Percentiles rank a stretch among this genome's conserved stretches.
phyloP scores from a whole-genome alignment of 2,329 filamentous ascomycete genomes.

The Didymella glomerata region DNA sequence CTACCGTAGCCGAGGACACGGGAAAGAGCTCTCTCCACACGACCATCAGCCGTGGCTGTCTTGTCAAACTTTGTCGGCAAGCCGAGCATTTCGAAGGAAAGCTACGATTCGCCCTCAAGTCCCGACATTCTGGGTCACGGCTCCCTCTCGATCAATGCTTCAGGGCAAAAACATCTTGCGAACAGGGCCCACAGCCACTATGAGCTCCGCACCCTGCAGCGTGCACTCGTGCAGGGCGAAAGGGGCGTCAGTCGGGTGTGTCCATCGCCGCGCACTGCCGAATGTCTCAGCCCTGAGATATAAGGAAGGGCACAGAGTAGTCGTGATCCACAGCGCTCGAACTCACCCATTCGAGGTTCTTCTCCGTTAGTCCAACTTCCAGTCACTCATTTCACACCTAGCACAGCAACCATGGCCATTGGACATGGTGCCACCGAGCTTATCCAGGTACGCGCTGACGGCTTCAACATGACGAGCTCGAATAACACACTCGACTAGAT shows the following conservation, averaged over 20 bases:
- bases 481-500: background rate
- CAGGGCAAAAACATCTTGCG: background rate
- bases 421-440: slow-evolving; percentile 7
- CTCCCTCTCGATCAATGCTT: background rate
- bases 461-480: background rate
- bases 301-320: background rate
- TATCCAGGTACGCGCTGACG: slow-evolving; percentile 1
- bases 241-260: background rate
- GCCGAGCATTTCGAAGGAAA: background rate
- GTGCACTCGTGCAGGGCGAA: background rate
- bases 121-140: background rate
- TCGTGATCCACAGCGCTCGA: background rate
- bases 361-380: background rate
- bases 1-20: background rate
- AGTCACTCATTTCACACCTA: background rate
- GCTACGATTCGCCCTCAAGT: background rate
- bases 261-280: background rate
- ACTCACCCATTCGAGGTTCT: background rate
- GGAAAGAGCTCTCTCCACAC: background rate
- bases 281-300: background rate
- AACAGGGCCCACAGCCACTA: background rate
- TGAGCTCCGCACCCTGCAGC: background rate
- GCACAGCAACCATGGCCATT: background rate
- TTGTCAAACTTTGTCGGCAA: background rate
- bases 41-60: background rate